Conservation (phyloP, 1,139 yeast genomes). For the Yamadazyma kanchanaburiensis region DNA sequence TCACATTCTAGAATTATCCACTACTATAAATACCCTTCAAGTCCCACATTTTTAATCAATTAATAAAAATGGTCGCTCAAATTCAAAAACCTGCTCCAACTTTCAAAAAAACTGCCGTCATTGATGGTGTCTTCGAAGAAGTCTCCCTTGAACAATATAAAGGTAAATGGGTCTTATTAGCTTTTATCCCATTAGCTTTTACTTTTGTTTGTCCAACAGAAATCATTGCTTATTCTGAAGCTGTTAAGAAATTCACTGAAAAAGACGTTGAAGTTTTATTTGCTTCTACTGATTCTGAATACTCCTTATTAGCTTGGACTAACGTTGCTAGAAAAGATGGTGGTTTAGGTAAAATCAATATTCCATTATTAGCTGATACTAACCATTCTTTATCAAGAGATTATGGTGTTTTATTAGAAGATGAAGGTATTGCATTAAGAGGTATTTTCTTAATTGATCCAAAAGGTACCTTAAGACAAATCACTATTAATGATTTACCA, state of each 20-base stretch:
- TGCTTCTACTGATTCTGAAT: conserved; percentile 98
- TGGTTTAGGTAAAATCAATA: conserved; percentile 93
- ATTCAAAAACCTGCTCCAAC: conserved; percentile 95
- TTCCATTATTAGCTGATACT: conserved; percentile 94
- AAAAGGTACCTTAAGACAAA: conserved; percentile 88
- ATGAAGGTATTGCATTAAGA: conserved; percentile 94
- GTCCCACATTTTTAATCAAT: conserved; percentile 4
- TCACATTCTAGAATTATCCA: conserved; percentile 15
- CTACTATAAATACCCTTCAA: conserved; percentile 8
- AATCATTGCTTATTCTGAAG: conserved; percentile 97
- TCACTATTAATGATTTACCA: conserved; percentile 96
- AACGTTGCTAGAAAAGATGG: conserved; percentile 95
- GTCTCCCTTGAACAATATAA: conserved; percentile 89
- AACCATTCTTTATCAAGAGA: conserved; percentile 92
- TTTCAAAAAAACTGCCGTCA: conserved; percentile 94
- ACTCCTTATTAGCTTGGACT: conserved; percentile 97
- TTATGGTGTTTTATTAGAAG: conserved; percentile 96
- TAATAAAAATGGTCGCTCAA: conserved; percentile 66
- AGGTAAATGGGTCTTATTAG: conserved; percentile 97
- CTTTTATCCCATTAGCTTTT: conserved; percentile 98
- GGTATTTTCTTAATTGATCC: conserved; percentile 98
- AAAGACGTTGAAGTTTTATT: conserved; percentile 87
- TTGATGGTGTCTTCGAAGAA: conserved; percentile 94
- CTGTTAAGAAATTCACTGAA: conserved; percentile 82
- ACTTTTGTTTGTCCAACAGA: conserved; percentile 99